Evolutionary conservation across 495 filamentous ascomycete genomes (phyloP).

Genomic region (Daldinia concentrica): DNA sequence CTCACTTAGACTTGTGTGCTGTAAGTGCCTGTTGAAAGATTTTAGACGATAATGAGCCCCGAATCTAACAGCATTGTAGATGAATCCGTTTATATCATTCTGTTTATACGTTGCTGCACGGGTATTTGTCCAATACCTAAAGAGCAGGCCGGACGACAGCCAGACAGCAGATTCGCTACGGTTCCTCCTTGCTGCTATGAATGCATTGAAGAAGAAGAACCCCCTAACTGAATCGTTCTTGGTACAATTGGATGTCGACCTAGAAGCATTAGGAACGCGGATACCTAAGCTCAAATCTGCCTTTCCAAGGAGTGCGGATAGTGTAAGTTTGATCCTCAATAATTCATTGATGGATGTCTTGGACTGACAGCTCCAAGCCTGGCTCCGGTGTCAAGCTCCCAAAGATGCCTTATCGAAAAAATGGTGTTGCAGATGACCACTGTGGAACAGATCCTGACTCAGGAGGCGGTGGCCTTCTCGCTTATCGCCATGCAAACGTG

Average conservation of each 20-base stretch:
- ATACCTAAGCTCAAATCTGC: conserved; percentile 63
- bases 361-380: conserved; percentile 27
- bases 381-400: conserved; percentile 28
- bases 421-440: neutral
- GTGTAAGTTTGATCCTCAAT: conserved; percentile 47
- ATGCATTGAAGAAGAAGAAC: conserved; percentile 85
- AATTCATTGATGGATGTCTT: neutral
- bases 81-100: conserved; percentile 97
- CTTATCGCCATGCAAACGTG: conserved; percentile 50
- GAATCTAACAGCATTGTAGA: conserved; percentile 53
- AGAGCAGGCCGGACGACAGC: conserved; percentile 83
- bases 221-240: conserved; percentile 95
- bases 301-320: conserved; percentile 60
- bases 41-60: neutral
- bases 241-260: conserved; percentile 90
- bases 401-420: conserved; percentile 11
- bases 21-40: conserved; percentile 63
- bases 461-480: conserved; percentile 35
- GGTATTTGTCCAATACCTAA: conserved; percentile 95
- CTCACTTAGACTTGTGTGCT: conserved; percentile 83
- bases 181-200: conserved; percentile 89
- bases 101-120: conserved; percentile 94
- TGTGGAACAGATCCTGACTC: conserved; percentile 2
- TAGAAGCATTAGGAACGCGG: conserved; percentile 70
- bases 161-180: conserved; percentile 84